Percentiles rank a stretch among this genome's conserved stretches.
These are phyloP conservation scores for Fusarium coicis DNA, from an alignment of 2,329 filamentous ascomycete species.

Conservation along the genomic window DNA sequence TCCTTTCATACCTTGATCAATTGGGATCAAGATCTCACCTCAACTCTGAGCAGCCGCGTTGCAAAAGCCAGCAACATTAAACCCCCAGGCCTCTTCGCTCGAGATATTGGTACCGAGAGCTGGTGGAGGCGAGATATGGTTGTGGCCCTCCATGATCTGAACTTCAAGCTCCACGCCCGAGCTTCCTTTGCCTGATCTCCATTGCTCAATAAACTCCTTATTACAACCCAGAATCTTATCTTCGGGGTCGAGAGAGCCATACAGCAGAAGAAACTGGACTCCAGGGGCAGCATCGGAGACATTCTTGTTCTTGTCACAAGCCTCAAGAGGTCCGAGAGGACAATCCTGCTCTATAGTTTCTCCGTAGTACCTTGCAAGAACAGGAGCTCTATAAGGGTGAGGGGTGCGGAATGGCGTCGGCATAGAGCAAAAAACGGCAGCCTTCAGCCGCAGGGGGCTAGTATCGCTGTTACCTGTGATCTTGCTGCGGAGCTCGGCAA, in stretches of 20 bases:
- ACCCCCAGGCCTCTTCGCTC: background rate
- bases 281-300: background rate
- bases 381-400: background rate
- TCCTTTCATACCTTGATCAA: background rate
- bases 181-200: background rate
- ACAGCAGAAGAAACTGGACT: background rate
- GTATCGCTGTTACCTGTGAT: background rate
- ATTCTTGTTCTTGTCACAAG: background rate
- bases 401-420: background rate
- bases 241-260: background rate
- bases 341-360: background rate
- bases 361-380: background rate
- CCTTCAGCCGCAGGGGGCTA: background rate
- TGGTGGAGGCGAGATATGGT: background rate
- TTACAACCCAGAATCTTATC: background rate
- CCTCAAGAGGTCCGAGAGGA: background rate
- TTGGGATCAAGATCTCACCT: background rate
- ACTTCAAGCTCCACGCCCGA: background rate
- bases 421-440: background rate
- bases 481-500: background rate
- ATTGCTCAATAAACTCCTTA: background rate
- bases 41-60: background rate
- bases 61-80: background rate
- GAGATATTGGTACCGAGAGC: background rate
- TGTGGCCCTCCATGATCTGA: background rate